Evolutionary conservation across 2,329 filamentous ascomycete genomes (phyloP).

Genomic region (Xylaria sp.): DNA sequence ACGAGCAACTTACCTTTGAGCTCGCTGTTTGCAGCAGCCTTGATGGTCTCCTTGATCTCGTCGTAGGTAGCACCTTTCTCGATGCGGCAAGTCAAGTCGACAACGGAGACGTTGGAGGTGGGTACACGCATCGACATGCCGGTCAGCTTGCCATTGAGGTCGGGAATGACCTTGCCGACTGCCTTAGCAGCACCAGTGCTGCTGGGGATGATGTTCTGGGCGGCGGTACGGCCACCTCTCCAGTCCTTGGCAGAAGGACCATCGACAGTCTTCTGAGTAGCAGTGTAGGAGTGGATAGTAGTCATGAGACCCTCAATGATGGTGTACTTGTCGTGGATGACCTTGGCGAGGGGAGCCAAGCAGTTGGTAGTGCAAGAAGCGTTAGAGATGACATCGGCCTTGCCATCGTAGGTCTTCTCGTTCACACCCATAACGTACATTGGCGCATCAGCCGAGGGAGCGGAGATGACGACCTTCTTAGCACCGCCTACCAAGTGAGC

Average conservation of each 20-base stretch:
- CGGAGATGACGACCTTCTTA: constrained; percentile 97
- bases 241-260: constrained; percentile 98
- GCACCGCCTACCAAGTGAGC: constrained; percentile 95
- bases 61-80: constrained; percentile 91
- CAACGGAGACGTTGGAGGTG: constrained; percentile 98
- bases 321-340: constrained; percentile 97
- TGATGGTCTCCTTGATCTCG: constrained; percentile 91
- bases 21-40: constrained; percentile 82
- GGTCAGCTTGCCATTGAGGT: constrained; percentile 98
- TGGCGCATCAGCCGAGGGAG: constrained; percentile 92
- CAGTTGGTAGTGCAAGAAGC: constrained; percentile 99
- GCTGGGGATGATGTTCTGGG: constrained; percentile 99
- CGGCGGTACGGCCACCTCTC: constrained; percentile 98
- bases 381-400: constrained; percentile 95
- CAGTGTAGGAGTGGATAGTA: constrained; percentile 99
- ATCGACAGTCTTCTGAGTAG: constrained; percentile 99
- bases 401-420: constrained; percentile 90
- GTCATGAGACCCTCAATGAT: constrained; percentile 99
- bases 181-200: constrained; percentile 99
- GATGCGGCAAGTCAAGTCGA: constrained; percentile 93
- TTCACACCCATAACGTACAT: constrained; percentile 99
- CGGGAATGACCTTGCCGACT: constrained; percentile 99
- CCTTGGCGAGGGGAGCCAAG: constrained; percentile 98
- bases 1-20: constrained; percentile 77
- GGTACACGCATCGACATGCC: constrained; percentile 99